phyloP scores from a whole-genome alignment of 2,329 filamentous ascomycete species.

The Trichoderma semiorbis region DNA sequence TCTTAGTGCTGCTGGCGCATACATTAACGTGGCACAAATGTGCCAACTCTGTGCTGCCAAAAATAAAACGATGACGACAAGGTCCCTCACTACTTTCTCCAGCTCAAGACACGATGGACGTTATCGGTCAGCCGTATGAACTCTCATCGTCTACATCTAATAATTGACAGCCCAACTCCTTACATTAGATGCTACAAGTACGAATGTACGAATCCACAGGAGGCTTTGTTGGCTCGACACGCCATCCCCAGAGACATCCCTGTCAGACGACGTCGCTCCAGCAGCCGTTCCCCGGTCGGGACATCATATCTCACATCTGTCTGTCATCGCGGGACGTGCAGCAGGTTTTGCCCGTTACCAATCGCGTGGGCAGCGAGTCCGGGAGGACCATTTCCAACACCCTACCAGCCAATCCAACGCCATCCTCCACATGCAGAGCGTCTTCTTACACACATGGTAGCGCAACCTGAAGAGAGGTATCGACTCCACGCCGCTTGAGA shows the following conservation, averaged over 20 bases:
- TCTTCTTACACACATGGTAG: background rate
- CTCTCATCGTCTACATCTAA: background rate
- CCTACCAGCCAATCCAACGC: slow-evolving; percentile 1
- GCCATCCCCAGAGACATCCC: slow-evolving; percentile 6
- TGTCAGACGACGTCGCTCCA: slow-evolving; percentile 9
- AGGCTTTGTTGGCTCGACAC: slow-evolving; percentile 11
- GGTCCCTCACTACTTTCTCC: background rate
- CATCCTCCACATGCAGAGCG: background rate
- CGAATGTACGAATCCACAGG: background rate
- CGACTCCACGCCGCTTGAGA: slow-evolving; percentile 10
- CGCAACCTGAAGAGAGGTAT: background rate
- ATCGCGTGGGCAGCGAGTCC: slow-evolving; percentile 14
- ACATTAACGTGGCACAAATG: background rate
- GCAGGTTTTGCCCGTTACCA: slow-evolving; percentile 17
- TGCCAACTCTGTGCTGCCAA: background rate
- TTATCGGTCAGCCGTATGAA: background rate
- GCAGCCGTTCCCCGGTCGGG: slow-evolving; percentile 17
- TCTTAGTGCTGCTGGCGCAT: background rate
- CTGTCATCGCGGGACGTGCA: slow-evolving; percentile 19
- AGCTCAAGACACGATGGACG: background rate
- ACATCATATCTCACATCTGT: slow-evolving; percentile 19
- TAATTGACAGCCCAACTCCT: background rate
- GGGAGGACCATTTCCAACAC: background rate
- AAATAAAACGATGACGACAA: background rate
- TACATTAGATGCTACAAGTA: background rate